Evolutionary conservation across 2,329 filamentous ascomycete genomes (phyloP).

Genomic region (Davidsoniella neocaledoniae): DNA sequence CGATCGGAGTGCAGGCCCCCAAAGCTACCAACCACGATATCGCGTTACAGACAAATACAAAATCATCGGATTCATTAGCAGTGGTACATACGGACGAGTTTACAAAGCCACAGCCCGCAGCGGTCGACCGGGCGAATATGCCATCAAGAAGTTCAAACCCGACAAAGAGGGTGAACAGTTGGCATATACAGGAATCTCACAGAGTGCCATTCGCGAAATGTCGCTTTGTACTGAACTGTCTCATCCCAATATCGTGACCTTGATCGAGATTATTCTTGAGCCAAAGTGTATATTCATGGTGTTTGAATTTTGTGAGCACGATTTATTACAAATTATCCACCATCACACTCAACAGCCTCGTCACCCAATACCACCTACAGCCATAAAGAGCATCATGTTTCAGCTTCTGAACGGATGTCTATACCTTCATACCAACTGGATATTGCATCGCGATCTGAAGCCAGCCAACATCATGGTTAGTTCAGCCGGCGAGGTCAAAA

Average conservation of each 20-base stretch:
- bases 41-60: conserved; percentile 86
- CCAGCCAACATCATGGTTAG: conserved; percentile 99
- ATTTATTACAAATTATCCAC: conserved; percentile 93
- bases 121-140: conserved; percentile 64
- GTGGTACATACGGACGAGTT: conserved; percentile 91
- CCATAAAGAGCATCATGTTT: conserved; percentile 87
- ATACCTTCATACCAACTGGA: conserved; percentile 93
- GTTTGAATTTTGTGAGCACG: conserved; percentile 96
- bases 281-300: conserved; percentile 99
- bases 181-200: conserved; percentile 93
- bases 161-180: conserved; percentile 94
- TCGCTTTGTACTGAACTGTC: conserved; percentile 82
- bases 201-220: conserved; percentile 95
- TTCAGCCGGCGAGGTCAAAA: conserved; percentile 74
- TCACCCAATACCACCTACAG: conserved; percentile 72
- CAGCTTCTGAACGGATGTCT: conserved; percentile 89
- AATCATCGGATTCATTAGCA: conserved; percentile 95
- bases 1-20: conserved; percentile 9
- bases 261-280: conserved; percentile 91
- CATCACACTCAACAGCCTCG: conserved; percentile 83
- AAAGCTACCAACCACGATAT: conserved; percentile 56
- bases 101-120: conserved; percentile 74
- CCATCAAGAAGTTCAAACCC: conserved; percentile 99
- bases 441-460: conserved; percentile 90
- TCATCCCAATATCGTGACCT: conserved; percentile 75